Evolutionary conservation across 2,329 filamentous ascomycete species (phyloP).

Genomic region (Aspergillus aculeatinus): DNA sequence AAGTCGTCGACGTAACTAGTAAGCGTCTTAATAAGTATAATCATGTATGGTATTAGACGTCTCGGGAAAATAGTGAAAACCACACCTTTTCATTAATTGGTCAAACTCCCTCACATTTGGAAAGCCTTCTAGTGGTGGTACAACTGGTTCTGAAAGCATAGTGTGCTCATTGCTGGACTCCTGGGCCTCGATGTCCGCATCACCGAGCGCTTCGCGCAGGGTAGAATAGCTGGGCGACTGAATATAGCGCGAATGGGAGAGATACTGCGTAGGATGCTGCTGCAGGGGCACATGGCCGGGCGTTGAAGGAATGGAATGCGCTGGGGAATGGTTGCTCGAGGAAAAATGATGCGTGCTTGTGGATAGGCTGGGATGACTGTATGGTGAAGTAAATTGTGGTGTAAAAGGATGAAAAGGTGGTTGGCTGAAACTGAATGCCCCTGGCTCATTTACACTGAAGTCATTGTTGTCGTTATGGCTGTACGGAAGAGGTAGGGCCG

Average conservation of each 20-base stretch:
- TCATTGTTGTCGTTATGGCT: constrained; percentile 33
- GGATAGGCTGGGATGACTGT: constrained; percentile 34
- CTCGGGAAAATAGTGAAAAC: background rate
- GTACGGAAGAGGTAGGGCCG: constrained; percentile 33
- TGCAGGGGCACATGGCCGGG: constrained; percentile 36
- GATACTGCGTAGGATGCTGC: constrained; percentile 33
- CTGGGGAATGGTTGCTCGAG: constrained; percentile 29
- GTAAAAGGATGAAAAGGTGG: constrained; percentile 40
- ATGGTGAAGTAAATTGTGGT: constrained; percentile 36
- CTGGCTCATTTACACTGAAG: constrained; percentile 29
- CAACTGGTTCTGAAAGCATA: constrained; percentile 46
- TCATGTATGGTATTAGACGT: background rate
- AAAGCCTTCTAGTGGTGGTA: constrained; percentile 46
- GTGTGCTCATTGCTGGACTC: constrained; percentile 45
- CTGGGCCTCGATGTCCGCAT: constrained; percentile 45
- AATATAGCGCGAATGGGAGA: constrained; percentile 33
- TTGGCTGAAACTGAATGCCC: constrained; percentile 34
- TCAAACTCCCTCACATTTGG: constrained; percentile 49
- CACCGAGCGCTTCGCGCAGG: constrained; percentile 35
- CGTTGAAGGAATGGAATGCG: constrained; percentile 33
- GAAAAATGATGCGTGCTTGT: constrained; percentile 31
- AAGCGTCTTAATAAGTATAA: background rate
- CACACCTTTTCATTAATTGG: constrained; percentile 45
- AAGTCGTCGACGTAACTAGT: constrained; percentile 50
- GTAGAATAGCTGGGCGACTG: constrained; percentile 35